These are phyloP conservation scores for Quercus lobata DNA, from an alignment of 331 rosid genomes.

Conservation along the genomic window DNA sequence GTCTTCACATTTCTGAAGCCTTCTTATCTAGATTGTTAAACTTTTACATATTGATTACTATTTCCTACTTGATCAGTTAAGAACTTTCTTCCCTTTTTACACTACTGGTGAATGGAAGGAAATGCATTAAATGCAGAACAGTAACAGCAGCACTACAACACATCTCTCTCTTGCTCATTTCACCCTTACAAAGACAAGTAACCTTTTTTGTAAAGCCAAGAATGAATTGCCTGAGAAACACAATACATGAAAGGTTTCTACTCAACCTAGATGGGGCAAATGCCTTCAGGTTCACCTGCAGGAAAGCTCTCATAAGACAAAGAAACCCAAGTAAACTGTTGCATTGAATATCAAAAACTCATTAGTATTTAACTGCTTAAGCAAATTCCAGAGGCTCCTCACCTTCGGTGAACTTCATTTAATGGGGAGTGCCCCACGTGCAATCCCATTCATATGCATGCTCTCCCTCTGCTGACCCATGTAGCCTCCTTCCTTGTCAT, in stretches of 20 bases:
- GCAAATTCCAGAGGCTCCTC: conserved; percentile 19
- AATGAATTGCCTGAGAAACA: conserved; percentile 77
- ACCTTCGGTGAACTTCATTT: conserved; percentile 31
- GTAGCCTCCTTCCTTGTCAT: conserved; percentile 36
- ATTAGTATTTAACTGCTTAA: conserved; percentile 22
- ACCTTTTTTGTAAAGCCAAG: conserved; percentile 70
- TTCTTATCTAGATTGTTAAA: conserved; percentile 8
- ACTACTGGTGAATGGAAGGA: conserved; percentile 27
- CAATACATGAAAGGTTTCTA: conserved; percentile 32
- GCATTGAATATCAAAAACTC: not conserved
- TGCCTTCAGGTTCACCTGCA: conserved; percentile 46
- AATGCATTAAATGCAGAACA: conserved; percentile 20
- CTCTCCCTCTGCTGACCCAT: conserved; percentile 40
- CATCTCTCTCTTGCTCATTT: conserved; percentile 16
- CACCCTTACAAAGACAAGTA: conserved; percentile 16
- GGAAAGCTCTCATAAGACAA: conserved; percentile 12
- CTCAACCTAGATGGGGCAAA: conserved; percentile 19
- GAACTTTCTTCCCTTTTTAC: conserved; percentile 25
- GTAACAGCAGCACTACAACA: conserved; percentile 14
- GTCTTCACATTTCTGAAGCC: conserved; percentile 8
- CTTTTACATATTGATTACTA: conserved; percentile 12
- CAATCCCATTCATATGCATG: conserved; percentile 43
- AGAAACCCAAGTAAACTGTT: not conserved
- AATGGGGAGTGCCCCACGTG: conserved; percentile 45
- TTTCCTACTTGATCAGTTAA: conserved; percentile 13